A percentile compares a stretch with the other conserved stretches of the same genome.
phyloP scores from a whole-genome alignment of 2,329 filamentous ascomycete species.

The Dothideomycetes sp. region DNA sequence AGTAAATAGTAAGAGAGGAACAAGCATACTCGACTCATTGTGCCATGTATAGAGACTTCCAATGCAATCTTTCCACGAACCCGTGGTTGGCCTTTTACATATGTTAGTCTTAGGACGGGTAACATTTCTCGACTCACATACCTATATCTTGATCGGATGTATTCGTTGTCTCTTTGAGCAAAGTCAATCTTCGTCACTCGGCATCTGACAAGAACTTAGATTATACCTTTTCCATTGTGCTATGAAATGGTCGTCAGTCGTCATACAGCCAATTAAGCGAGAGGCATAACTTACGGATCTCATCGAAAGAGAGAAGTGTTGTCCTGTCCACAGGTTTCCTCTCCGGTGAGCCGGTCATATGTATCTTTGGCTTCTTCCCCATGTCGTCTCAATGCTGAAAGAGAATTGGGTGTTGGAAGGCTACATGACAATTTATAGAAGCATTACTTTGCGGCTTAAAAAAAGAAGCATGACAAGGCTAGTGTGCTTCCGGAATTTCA shows the following conservation, averaged over 20 bases:
- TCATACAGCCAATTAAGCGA: background rate
- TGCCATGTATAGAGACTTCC: constrained; percentile 12
- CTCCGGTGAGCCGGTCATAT: no score
- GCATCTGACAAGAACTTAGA: no score
- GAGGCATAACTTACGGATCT: constrained; percentile 11
- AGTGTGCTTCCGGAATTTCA: no score
- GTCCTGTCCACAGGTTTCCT: no score
- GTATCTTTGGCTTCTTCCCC: no score
- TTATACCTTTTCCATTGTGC: constrained; percentile 14
- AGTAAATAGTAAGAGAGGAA: background rate
- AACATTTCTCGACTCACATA: background rate
- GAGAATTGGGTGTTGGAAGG: no score
- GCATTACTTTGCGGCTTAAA: no score
- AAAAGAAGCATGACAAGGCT: no score
- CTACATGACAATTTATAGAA: no score
- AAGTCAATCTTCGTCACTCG: no score
- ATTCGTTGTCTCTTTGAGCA: constrained; percentile 11
- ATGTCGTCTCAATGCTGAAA: no score
- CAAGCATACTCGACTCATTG: constrained; percentile 12
- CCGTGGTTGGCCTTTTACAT: constrained; percentile 4
- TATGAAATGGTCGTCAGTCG: background rate
- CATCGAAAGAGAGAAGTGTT: constrained; percentile 12
- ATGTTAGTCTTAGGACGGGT: background rate
- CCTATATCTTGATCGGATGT: constrained; percentile 13
- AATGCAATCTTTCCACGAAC: constrained; percentile 6